phyloP scores from a whole-genome alignment of 495 filamentous ascomycete species.

The Penicillium waksmanii region DNA sequence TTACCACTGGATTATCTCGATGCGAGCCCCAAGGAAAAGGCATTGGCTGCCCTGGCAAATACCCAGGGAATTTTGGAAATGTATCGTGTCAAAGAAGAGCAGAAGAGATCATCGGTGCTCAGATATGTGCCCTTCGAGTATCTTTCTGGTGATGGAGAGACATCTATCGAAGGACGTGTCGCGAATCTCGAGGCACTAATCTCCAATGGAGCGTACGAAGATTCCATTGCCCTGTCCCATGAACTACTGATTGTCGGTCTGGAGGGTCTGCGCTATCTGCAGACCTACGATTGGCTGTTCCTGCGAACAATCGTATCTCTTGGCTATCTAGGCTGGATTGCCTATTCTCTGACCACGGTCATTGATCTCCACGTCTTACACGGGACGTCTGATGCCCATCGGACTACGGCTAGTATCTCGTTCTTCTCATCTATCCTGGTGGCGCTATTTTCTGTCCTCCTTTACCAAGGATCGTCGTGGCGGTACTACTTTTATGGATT shows the following conservation, averaged over 20 bases:
- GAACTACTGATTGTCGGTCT: constrained; percentile 76
- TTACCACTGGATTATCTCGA: constrained; percentile 82
- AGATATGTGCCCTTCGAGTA: constrained; percentile 73
- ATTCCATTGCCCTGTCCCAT: constrained; percentile 75
- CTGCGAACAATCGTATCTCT: constrained; percentile 85
- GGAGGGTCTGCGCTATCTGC: constrained; percentile 88
- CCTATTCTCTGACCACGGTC: constrained; percentile 89
- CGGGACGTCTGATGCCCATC: constrained; percentile 65
- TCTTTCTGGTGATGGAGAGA: constrained; percentile 58
- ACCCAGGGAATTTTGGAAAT: constrained; percentile 90
- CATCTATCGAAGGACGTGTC: constrained; percentile 70
- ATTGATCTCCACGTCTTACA: constrained; percentile 88
- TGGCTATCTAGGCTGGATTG: constrained; percentile 97
- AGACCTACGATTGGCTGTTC: constrained; percentile 99
- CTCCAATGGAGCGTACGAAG: constrained; percentile 63
- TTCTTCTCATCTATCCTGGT: constrained; percentile 78
- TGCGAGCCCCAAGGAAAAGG: constrained; percentile 73
- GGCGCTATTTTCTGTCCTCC: constrained; percentile 75
- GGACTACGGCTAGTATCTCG: constrained; percentile 61
- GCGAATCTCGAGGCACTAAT: constrained; percentile 69
- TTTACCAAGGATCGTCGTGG: constrained; percentile 75
- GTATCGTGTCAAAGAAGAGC: constrained; percentile 92
- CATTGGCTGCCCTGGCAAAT: constrained; percentile 84
- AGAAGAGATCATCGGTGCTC: constrained; percentile 75
- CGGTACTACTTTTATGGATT: constrained; percentile 92